Percentiles rank a stretch among this genome's conserved stretches.
These are phyloP conservation scores for Primulina huaijiensis DNA, from an alignment of 257 asterid species.

Conservation along the genomic window DNA sequence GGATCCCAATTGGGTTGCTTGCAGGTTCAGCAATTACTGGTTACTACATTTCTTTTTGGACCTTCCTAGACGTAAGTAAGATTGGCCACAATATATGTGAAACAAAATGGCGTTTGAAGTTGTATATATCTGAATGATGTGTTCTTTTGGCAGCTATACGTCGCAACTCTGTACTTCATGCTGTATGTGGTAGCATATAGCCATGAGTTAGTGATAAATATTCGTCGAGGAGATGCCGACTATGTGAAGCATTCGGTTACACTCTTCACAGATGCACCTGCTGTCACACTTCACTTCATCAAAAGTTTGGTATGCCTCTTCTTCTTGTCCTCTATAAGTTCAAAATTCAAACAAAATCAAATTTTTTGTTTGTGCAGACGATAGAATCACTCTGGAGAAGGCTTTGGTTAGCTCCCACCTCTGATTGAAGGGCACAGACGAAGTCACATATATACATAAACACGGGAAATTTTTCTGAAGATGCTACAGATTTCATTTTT, in stretches of 20 bases:
- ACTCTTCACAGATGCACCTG: conserved; percentile 13
- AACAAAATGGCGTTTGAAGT: not conserved
- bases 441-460: not conserved
- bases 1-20: not conserved
- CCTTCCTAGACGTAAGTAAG: not conserved
- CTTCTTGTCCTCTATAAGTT: not conserved
- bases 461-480: not conserved
- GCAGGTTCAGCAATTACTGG: not conserved
- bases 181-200: conserved; percentile 19
- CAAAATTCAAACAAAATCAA: too few relatives aligned
- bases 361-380: not conserved
- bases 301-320: not conserved
- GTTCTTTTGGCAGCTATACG: conserved; percentile 3
- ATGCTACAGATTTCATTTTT: too few relatives aligned
- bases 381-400: not conserved
- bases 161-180: conserved; percentile 8
- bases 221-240: conserved; percentile 20
- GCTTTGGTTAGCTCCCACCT: not conserved
- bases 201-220: conserved; percentile 14
- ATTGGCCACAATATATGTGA: not conserved
- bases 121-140: not conserved
- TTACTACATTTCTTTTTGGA: conserved; percentile 3
- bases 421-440: not conserved
- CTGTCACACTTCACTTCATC: not conserved
- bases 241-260: conserved; percentile 17